phyloP scores from a whole-genome alignment of 345 rosid species.

The Sisymbrium irio region DNA sequence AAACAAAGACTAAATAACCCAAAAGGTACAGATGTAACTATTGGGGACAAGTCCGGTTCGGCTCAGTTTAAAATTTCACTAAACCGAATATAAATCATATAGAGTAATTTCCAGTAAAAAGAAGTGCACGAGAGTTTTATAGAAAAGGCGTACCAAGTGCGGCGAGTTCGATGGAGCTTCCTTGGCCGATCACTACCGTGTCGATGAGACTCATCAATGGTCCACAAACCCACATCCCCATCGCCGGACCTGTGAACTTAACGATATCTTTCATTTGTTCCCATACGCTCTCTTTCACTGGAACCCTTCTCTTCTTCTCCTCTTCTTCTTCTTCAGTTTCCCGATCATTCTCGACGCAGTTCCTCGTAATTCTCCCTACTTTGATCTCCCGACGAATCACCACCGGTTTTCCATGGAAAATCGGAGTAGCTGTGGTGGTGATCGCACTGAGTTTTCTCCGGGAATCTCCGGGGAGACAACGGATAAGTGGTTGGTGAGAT shows the following conservation, averaged over 20 bases:
- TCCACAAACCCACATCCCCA: slow-evolving; percentile 88
- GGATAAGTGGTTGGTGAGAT: slow-evolving; percentile 21
- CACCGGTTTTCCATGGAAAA: not conserved
- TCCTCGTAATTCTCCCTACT: slow-evolving; percentile 2
- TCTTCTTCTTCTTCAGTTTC: not conserved
- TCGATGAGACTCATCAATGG: slow-evolving; percentile 97
- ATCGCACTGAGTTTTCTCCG: slow-evolving; percentile 61
- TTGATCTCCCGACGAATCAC: not conserved
- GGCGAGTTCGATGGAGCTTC: slow-evolving; percentile 87
- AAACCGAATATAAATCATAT: not conserved
- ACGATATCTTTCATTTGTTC: slow-evolving; percentile 74
- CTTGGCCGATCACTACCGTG: slow-evolving; percentile 85
- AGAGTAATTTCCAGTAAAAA: no score
- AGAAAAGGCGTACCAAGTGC: slow-evolving; percentile 64
- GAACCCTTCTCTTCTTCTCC: slow-evolving; percentile 32
- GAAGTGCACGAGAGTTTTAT: no score
- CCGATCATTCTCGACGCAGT: not conserved
- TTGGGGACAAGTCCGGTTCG: not conserved
- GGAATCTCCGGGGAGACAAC: slow-evolving; percentile 58
- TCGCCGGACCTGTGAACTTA: slow-evolving; percentile 83
- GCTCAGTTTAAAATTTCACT: not conserved
- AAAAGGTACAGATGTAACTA: not conserved
- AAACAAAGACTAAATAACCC: not conserved
- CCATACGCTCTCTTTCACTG: slow-evolving; percentile 67
- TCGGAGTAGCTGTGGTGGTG: slow-evolving; percentile 64